Conservation (phyloP, 768 basidiomycete genomes). For the Boletellus sp. region DNA sequence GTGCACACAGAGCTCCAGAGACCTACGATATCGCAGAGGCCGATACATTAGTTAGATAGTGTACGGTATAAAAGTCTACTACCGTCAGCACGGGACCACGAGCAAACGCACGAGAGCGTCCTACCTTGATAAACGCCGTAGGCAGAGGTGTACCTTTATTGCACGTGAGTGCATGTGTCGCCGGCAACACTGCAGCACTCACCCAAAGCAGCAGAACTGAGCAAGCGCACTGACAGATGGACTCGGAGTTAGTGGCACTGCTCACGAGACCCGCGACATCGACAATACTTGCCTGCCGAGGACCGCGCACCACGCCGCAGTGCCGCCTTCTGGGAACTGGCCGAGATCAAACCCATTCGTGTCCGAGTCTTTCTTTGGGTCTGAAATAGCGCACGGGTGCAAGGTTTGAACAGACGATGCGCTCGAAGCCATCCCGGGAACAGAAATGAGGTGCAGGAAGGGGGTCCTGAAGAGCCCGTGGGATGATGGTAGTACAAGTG, state of each 20-base stretch:
- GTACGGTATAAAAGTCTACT: slow-evolving; percentile 37
- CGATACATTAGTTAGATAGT: slow-evolving; percentile 33
- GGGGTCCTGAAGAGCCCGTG: background rate
- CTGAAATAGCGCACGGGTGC: background rate
- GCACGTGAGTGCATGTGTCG: background rate
- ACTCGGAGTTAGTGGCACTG: background rate
- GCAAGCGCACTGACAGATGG: slow-evolving; percentile 24
- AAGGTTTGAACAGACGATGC: background rate
- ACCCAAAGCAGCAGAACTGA: slow-evolving; percentile 35
- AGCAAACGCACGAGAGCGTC: background rate
- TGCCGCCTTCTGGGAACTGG: slow-evolving; percentile 29
- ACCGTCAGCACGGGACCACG: background rate
- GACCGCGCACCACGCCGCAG: slow-evolving; percentile 22
- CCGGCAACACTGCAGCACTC: slow-evolving; percentile 12
- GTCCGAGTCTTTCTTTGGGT: slow-evolving; percentile 1
- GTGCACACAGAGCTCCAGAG: background rate
- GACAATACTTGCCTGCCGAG: slow-evolving; percentile 22
- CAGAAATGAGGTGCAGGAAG: background rate
- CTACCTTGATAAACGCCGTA: slow-evolving; percentile 43
- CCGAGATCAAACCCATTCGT: background rate
- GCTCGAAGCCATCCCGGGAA: slow-evolving; percentile 5
- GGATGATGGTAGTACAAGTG: too few relatives aligned
- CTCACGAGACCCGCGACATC: background rate
- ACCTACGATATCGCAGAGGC: slow-evolving; percentile 38
- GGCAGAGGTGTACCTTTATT: slow-evolving; percentile 30